Conservation (phyloP, 2,329 filamentous ascomycete species). For the Fusarium incarnatum region DNA sequence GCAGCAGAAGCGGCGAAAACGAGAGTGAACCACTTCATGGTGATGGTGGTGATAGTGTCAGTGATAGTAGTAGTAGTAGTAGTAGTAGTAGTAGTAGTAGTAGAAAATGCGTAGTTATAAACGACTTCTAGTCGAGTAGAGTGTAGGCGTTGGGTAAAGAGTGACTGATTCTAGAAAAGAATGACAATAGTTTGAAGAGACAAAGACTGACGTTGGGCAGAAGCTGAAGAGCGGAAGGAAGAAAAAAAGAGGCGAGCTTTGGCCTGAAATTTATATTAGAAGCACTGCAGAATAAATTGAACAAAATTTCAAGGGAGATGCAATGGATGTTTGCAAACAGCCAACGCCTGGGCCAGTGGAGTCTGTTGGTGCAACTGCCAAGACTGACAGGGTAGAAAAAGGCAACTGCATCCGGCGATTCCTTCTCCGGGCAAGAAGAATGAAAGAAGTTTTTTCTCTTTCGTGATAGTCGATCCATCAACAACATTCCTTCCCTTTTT, state of each 20-base stretch:
- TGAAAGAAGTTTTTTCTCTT: not conserved
- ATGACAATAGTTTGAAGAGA: slow-evolving; percentile 9
- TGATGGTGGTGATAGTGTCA: not conserved
- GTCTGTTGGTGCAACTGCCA: not conserved
- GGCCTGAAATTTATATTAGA: slow-evolving; percentile 14
- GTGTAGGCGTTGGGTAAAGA: slow-evolving; percentile 2
- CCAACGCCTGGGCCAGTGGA: slow-evolving; percentile 5
- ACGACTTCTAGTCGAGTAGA: not conserved
- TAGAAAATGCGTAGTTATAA: not conserved
- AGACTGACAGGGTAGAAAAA: not conserved
- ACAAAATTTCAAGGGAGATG: not conserved
- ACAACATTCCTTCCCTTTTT: slow-evolving; percentile 11
- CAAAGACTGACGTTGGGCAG: not conserved
- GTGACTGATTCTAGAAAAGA: slow-evolving; percentile 7
- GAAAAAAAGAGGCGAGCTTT: not conserved
- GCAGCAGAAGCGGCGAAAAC: slow-evolving; percentile 34
- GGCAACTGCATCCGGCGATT: slow-evolving; percentile 3
- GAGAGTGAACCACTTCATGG: slow-evolving; percentile 42
- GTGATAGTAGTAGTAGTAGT: not conserved
- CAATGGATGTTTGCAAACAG: not conserved
- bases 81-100: not conserved
- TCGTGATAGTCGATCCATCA: not conserved
- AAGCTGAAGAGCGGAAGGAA: not conserved
- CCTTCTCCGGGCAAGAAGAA: not conserved
- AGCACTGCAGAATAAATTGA: not conserved